These are phyloP conservation scores for Hansfordia pulvinata DNA, from an alignment of 2,329 filamentous ascomycete genomes.

Conservation along the genomic window DNA sequence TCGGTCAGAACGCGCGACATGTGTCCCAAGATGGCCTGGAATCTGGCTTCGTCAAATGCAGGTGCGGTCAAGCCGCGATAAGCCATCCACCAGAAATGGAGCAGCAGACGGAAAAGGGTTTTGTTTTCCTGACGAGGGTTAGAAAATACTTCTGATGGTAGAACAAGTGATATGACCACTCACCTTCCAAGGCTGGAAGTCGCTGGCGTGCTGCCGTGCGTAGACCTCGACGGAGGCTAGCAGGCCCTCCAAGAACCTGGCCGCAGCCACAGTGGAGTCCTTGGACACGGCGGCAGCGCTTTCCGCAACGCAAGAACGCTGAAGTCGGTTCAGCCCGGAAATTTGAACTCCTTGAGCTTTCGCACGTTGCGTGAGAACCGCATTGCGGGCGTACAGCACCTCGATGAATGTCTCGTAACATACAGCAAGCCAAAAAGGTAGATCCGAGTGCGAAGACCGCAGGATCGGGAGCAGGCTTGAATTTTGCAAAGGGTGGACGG, in stretches of 20 bases:
- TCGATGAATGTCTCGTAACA: conserved; percentile 37
- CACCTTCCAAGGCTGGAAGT: conserved; percentile 17
- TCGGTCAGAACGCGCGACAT: conserved; percentile 29
- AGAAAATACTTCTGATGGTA: neutral
- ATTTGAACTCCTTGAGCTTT: conserved; percentile 32
- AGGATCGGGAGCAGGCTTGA: conserved; percentile 34
- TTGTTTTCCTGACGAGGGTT: conserved; percentile 15
- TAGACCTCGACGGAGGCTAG: conserved; percentile 28
- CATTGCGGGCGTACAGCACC: conserved; percentile 25
- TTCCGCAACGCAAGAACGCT: conserved; percentile 42
- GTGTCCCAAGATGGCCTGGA: conserved; percentile 47
- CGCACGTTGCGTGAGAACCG: conserved; percentile 25
- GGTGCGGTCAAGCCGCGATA: conserved; percentile 27
- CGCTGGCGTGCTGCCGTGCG: conserved; percentile 18
- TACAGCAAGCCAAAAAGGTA: conserved; percentile 33
- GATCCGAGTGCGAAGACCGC: conserved; percentile 16
- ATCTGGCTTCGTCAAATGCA: conserved; percentile 46
- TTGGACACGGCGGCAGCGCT: conserved; percentile 42
- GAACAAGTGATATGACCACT: too few species aligned
- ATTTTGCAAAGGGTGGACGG: conserved; percentile 47
- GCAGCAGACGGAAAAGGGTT: conserved; percentile 21
- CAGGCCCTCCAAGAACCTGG: conserved; percentile 32
- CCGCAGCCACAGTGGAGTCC: conserved; percentile 44
- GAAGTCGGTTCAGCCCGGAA: conserved; percentile 42
- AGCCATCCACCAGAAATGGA: conserved; percentile 42